A percentile compares a stretch with the other conserved stretches of the same genome.
Conservation (phyloP, 2,329 filamentous ascomycete species). For the Aspergillus sp. region DNA sequence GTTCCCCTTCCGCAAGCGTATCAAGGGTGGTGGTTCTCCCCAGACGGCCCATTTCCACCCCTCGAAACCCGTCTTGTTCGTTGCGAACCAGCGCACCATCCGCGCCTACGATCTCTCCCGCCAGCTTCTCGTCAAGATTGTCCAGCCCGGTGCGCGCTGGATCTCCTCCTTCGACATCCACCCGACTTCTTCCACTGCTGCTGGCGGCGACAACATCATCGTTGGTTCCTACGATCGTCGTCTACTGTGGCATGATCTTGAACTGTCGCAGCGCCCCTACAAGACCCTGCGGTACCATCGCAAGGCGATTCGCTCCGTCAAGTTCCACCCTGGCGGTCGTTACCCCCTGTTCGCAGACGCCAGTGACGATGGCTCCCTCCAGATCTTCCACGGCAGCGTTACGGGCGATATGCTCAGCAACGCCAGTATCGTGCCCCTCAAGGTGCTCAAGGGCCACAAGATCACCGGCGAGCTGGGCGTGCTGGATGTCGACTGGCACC, state of each 20-base stretch:
- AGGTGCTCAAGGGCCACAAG: conserved; percentile 87
- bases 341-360: conserved; percentile 90
- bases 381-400: conserved; percentile 96
- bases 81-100: conserved; percentile 90
- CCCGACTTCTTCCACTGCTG: conserved; percentile 81
- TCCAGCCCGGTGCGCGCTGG: conserved; percentile 91
- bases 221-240: conserved; percentile 93
- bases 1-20: conserved; percentile 76
- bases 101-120: conserved; percentile 90
- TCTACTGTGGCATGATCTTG: conserved; percentile 94
- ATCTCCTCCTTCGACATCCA: conserved; percentile 94
- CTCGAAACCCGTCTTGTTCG: conserved; percentile 87
- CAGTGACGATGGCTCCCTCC: conserved; percentile 88
- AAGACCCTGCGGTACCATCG: conserved; percentile 95
- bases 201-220: conserved; percentile 88
- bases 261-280: conserved; percentile 85
- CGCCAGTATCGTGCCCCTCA: conserved; percentile 91
- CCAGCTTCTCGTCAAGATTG: conserved; percentile 86
- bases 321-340: conserved; percentile 74
- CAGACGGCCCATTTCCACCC: conserved; percentile 96
- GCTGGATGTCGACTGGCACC: conserved; percentile 95
- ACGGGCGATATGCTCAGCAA: conserved; percentile 95
- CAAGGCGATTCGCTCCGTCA: conserved; percentile 85
- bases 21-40: conserved; percentile 70
- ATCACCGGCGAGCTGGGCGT: conserved; percentile 84